Conservation (phyloP, 352 stramenopile genomes). For the Stephanocyclus meneghinianus region DNA sequence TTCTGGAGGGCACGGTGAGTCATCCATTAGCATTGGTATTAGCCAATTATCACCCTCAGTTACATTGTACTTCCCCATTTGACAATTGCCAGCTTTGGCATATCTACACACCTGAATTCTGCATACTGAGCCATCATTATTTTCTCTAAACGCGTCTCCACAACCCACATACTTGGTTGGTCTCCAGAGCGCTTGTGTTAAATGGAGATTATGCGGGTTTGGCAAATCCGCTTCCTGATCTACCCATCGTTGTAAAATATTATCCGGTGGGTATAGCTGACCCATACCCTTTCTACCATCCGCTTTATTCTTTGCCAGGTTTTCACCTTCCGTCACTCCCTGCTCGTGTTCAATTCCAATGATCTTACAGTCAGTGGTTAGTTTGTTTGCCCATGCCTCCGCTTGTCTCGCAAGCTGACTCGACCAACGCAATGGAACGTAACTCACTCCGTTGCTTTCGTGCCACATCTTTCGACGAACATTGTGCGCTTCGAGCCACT, state of each 20-base stretch:
- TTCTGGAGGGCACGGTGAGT: conserved; percentile 39
- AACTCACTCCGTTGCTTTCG: conserved; percentile 23
- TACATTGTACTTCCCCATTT: conserved; percentile 20
- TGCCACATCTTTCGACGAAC: conserved; percentile 23
- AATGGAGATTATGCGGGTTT: conserved; percentile 29
- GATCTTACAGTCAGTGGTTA: conserved; percentile 21
- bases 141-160: conserved; percentile 27
- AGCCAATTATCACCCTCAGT: conserved; percentile 20
- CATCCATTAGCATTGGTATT: conserved; percentile 46
- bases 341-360: conserved; percentile 27
- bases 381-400: conserved; percentile 22
- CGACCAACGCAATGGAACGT: conserved; percentile 35
- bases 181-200: conserved; percentile 40
- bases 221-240: conserved; percentile 19
- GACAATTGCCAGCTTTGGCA: conserved; percentile 14
- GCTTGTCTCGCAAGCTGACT: conserved; percentile 18
- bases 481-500: conserved; percentile 38
- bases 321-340: conserved; percentile 25
- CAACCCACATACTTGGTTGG: conserved; percentile 36
- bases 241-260: conserved; percentile 43
- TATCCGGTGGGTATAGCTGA: conserved; percentile 25
- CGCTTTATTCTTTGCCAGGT: conserved; percentile 31
- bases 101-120: conserved; percentile 43
- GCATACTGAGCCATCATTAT: conserved; percentile 33
- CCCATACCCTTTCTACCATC: conserved; percentile 2